Evolutionary conservation across 495 filamentous ascomycete genomes (phyloP).

Genomic region (Talaromyces nanjingensis): DNA sequence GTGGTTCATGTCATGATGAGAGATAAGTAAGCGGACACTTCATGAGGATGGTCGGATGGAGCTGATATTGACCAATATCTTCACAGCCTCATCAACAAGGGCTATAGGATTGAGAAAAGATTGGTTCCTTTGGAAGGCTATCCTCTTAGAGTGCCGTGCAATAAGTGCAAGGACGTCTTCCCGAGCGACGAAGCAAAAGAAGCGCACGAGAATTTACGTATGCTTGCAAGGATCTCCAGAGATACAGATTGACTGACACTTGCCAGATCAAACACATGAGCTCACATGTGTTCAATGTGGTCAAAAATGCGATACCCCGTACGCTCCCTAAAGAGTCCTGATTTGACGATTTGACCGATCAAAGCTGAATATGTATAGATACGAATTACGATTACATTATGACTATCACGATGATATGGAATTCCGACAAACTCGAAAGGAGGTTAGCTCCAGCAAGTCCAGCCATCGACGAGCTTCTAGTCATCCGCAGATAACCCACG

Average conservation of each 20-base stretch:
- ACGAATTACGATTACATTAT: slow-evolving; percentile 7
- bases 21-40: slow-evolving; percentile 18
- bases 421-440: slow-evolving; percentile 4
- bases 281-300: slow-evolving; percentile 7
- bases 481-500: not conserved
- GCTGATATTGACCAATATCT: not conserved
- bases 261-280: not conserved
- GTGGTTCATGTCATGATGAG: slow-evolving; percentile 27
- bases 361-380: not conserved
- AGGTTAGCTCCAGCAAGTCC: not conserved
- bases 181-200: slow-evolving; percentile 15
- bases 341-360: no score
- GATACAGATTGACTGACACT: not conserved
- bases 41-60: not conserved
- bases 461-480: slow-evolving; percentile 1
- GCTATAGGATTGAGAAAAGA: slow-evolving; percentile 26
- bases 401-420: slow-evolving; percentile 9
- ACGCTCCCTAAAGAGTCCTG: not conserved
- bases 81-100: slow-evolving; percentile 24
- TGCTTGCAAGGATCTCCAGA: not conserved
- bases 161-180: slow-evolving; percentile 19
- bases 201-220: slow-evolving; percentile 7
- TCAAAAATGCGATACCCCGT: slow-evolving; percentile 7
- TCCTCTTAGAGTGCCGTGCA: slow-evolving; percentile 21
- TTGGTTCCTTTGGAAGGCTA: slow-evolving; percentile 20